Conservation (phyloP, 2,329 filamentous ascomycete species). For the Cryphonectria carpinicola region DNA sequence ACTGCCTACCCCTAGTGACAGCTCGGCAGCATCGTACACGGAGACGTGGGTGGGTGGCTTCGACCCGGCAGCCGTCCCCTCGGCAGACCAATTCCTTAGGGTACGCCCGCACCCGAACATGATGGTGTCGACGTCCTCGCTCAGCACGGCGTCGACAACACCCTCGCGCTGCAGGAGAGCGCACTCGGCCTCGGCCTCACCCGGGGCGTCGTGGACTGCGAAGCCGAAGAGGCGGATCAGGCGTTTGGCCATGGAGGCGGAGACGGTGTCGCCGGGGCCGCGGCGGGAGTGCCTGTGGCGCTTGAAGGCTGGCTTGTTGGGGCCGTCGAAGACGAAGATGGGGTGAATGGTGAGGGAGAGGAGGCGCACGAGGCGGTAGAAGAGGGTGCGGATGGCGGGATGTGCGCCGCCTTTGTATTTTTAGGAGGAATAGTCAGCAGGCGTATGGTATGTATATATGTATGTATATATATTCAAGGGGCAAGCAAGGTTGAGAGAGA, state of each 20-base stretch:
- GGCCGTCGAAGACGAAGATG: constrained; percentile 59
- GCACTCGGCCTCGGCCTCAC: constrained; percentile 96
- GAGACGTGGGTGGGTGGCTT: constrained; percentile 84
- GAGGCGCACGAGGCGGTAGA: constrained; percentile 77
- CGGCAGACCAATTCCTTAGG: constrained; percentile 81
- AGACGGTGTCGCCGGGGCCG: constrained; percentile 65
- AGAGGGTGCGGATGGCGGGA: constrained; percentile 87
- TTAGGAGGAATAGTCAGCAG: background rate
- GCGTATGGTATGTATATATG: background rate
- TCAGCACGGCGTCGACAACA: constrained; percentile 89
- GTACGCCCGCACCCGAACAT: constrained; percentile 91
- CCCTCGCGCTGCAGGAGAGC: constrained; percentile 81
- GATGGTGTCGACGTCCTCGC: constrained; percentile 94
- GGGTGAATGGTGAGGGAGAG: constrained; percentile 54
- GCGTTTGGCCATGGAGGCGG: constrained; percentile 79
- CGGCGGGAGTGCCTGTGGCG: constrained; percentile 73
- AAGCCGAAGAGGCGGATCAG: constrained; percentile 86
- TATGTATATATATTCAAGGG: background rate
- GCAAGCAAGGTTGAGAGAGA: constrained; percentile 22
- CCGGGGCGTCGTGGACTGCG: constrained; percentile 81
- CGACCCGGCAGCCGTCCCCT: constrained; percentile 60
- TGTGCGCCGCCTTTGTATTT: constrained; percentile 71
- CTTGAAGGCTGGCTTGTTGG: constrained; percentile 71
- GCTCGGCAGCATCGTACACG: constrained; percentile 70
- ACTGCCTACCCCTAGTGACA: constrained; percentile 43